Conservation (phyloP, 1,284 basidiomycete species). For the Cutaneotrichosporon sp. region DNA sequence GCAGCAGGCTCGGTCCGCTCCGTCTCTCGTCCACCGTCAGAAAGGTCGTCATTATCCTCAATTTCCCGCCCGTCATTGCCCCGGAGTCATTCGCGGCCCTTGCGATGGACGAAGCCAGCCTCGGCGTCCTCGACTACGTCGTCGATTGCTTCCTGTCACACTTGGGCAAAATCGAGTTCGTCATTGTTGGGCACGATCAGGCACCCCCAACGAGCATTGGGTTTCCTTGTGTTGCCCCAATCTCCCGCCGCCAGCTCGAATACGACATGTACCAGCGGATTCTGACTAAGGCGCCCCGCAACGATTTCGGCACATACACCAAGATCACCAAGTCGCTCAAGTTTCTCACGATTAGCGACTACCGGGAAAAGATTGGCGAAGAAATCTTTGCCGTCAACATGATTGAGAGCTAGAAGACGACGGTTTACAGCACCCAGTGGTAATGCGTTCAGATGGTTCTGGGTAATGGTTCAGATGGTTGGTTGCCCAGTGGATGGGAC, state of each 20-base stretch:
- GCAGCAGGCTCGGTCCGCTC: background rate
- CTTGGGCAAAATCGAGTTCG: background rate
- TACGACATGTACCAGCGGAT: conserved; percentile 1
- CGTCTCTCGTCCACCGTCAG: background rate
- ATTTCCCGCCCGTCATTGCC: background rate
- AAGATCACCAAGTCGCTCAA: background rate
- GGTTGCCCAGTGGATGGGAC: no score
- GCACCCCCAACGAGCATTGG: background rate
- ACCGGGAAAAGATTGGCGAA: background rate
- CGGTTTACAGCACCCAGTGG: no score
- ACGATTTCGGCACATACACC: background rate
- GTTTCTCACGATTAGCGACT: background rate
- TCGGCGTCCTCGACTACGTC: background rate
- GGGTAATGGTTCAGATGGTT: no score
- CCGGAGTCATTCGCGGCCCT: background rate
- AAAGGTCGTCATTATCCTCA: background rate
- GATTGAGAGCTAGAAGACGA: no score
- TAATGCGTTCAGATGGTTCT: no score
- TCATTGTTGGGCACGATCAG: background rate
- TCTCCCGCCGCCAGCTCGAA: background rate
- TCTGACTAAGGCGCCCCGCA: background rate
- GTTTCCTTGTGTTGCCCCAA: background rate
- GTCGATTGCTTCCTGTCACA: background rate
- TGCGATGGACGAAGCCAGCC: background rate
- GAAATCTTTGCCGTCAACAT: background rate